phyloP scores from a whole-genome alignment of 2,329 filamentous ascomycete species.

The Arthrobotrys entomopaga region DNA sequence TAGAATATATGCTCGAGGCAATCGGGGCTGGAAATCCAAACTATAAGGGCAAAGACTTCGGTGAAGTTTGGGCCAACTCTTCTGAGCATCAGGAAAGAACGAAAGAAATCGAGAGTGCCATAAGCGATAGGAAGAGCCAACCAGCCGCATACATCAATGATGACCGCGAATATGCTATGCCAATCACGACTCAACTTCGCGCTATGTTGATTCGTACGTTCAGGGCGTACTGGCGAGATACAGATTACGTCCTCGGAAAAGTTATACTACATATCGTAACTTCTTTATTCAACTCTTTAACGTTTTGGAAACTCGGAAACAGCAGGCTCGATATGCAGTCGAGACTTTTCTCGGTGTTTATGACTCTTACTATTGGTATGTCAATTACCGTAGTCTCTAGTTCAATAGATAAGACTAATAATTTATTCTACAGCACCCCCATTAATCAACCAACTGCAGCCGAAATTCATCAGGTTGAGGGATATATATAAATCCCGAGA shows the following conservation, averaged over 20 bases:
- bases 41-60: slow-evolving; percentile 72
- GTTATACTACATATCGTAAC: slow-evolving; percentile 72
- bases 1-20: slow-evolving; percentile 67
- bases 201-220: slow-evolving; percentile 70
- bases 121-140: slow-evolving; percentile 64
- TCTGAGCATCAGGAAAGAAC: slow-evolving; percentile 65
- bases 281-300: slow-evolving; percentile 76
- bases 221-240: slow-evolving; percentile 72
- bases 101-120: slow-evolving; percentile 68
- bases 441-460: slow-evolving; percentile 80
- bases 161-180: slow-evolving; percentile 73
- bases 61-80: slow-evolving; percentile 70
- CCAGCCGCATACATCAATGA: slow-evolving; percentile 64
- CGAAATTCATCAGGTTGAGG: slow-evolving; percentile 73
- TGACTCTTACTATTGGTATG: slow-evolving; percentile 77
- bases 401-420: slow-evolving; percentile 82
- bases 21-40: slow-evolving; percentile 73
- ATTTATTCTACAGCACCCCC: slow-evolving; percentile 69
- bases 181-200: slow-evolving; percentile 67
- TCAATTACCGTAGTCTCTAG: slow-evolving; percentile 60
- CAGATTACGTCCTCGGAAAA: slow-evolving; percentile 72
- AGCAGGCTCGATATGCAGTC: slow-evolving; percentile 74
- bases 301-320: slow-evolving; percentile 72
- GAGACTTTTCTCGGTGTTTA: slow-evolving; percentile 78
- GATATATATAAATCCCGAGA: slow-evolving; percentile 77